Conservation (phyloP, 2,329 filamentous ascomycete species). For the Alternaria conjuncta region DNA sequence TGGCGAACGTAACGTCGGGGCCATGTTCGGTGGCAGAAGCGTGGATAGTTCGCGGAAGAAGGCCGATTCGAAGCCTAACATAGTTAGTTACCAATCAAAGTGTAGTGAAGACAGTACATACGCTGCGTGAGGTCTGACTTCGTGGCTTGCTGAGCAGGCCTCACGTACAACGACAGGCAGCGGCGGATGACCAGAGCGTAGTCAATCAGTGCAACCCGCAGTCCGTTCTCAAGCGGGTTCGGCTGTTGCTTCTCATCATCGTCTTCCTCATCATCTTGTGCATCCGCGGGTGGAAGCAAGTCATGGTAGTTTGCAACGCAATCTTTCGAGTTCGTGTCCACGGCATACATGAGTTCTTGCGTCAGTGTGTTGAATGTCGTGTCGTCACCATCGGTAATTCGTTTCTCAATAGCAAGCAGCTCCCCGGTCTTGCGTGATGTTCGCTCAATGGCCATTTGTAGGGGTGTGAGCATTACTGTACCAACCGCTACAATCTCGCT, state of each 20-base stretch:
- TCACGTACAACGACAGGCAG: constrained; percentile 73
- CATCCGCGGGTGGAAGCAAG: constrained; percentile 65
- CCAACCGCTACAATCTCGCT: constrained; percentile 80
- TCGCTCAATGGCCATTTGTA: constrained; percentile 89
- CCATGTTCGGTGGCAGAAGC: constrained; percentile 45
- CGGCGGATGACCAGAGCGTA: constrained; percentile 88
- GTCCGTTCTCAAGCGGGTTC: constrained; percentile 72
- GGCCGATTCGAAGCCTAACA: constrained; percentile 53
- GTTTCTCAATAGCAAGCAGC: constrained; percentile 76
- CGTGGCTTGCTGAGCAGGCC: constrained; percentile 67
- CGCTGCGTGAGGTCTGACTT: constrained; percentile 67
- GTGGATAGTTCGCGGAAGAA: constrained; percentile 53
- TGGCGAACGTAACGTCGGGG: constrained; percentile 40
- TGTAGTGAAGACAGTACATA: constrained; percentile 54
- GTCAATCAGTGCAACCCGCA: constrained; percentile 85
- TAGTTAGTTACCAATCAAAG: constrained; percentile 17
- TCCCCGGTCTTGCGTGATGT: constrained; percentile 91
- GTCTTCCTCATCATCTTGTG: constrained; percentile 45
- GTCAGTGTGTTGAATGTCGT: constrained; percentile 71
- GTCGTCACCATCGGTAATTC: constrained; percentile 74
- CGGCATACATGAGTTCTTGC: constrained; percentile 77
- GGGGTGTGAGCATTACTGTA: constrained; percentile 71
- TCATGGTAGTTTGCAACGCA: constrained; percentile 80
- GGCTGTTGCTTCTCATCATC: constrained; percentile 53
- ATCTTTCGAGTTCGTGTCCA: constrained; percentile 75